Evolutionary conservation across 2,329 filamentous ascomycete genomes (phyloP), one percentile per base, ranked within the genome.

Genomic region (Fusarium avenaceum): DNA sequence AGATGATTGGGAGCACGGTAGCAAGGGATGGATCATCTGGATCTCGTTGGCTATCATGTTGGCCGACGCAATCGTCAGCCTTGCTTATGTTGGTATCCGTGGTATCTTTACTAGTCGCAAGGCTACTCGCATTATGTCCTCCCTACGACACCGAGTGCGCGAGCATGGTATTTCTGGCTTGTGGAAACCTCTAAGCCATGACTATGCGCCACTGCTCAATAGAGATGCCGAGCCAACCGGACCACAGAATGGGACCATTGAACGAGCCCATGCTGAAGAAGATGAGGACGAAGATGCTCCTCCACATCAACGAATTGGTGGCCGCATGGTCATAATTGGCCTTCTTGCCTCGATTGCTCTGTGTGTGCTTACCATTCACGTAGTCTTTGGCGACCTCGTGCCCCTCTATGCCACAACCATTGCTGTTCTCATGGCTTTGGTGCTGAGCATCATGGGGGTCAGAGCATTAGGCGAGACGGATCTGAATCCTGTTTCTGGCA

Each of bases 1-100:
- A 1, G 86, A 88, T 56, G 92, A 97, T 77, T 99, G 96, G 96
- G 92, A 95, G 61, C 88, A 85, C 17, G 96, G 96, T 11, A 97
- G 93, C 77, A 97, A 98, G 80, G 96, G 95, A 39, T 99, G 96
- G 96, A 98, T 99, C 63, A 93, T 99, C 0, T 99, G 96, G 96
- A 85, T 97, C 4, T 97, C 93, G 33, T 82, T 99, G 30, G 93
- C 96, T 5, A 97, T 99, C 70, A 99, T 99, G 96, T 85, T 99
- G 26, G 92, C 93, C 22, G 96, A 99, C 79, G 93, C 95, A 1
- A 85, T 99, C 5, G 87, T 98, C 65, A 97, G 92, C 73, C 86
- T 99, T 11, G 89, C 91, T 2, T 94, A 94, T 83, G 86, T 97
- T 40, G 83, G 92, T 2, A 69, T 92, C 4, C 87, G 87, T 5